A percentile compares a stretch with the other conserved stretches of the same genome.
phyloP scores from a whole-genome alignment of 1,284 basidiomycete genomes.

The Fomitopsis palustris region DNA sequence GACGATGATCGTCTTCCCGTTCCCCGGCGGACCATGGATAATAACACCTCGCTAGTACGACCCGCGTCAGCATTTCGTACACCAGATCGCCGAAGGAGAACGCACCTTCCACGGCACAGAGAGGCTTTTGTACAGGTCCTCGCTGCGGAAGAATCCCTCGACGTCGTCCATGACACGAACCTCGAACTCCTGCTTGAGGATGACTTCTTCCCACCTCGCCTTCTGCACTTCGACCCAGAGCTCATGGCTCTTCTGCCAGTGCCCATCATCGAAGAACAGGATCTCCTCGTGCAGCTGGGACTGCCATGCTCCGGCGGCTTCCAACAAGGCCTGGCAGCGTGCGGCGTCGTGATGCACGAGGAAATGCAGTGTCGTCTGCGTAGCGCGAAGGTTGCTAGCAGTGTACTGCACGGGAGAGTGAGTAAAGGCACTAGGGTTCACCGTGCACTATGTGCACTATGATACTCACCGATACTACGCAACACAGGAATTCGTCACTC shows the following conservation, averaged over 20 bases:
- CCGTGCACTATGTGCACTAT: too few species aligned
- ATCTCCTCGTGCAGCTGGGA: conserved; percentile 65
- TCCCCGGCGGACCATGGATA: conserved; percentile 74
- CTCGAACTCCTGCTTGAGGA: conserved; percentile 73
- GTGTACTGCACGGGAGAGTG: background rate
- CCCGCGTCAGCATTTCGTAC: background rate
- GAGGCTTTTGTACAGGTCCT: conserved; percentile 66
- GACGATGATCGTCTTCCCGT: conserved; percentile 81
- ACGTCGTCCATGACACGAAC: conserved; percentile 64
- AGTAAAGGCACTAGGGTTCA: conserved; percentile 24
- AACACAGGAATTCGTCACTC: background rate
- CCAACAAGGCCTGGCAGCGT: conserved; percentile 49
- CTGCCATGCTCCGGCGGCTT: conserved; percentile 49
- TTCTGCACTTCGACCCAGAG: conserved; percentile 73
- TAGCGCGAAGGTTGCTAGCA: conserved; percentile 39
- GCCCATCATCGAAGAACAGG: conserved; percentile 70
- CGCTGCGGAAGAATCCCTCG: conserved; percentile 71
- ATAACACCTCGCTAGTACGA: conserved; percentile 60
- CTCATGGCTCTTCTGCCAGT: conserved; percentile 58
- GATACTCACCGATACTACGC: background rate
- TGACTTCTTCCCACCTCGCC: conserved; percentile 71
- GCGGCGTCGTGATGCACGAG: conserved; percentile 59
- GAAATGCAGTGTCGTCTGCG: conserved; percentile 36
- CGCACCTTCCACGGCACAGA: conserved; percentile 79
- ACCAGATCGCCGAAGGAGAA: background rate